phyloP scores from a whole-genome alignment of 352 stramenopile genomes.

The Phytophthora melonis region DNA sequence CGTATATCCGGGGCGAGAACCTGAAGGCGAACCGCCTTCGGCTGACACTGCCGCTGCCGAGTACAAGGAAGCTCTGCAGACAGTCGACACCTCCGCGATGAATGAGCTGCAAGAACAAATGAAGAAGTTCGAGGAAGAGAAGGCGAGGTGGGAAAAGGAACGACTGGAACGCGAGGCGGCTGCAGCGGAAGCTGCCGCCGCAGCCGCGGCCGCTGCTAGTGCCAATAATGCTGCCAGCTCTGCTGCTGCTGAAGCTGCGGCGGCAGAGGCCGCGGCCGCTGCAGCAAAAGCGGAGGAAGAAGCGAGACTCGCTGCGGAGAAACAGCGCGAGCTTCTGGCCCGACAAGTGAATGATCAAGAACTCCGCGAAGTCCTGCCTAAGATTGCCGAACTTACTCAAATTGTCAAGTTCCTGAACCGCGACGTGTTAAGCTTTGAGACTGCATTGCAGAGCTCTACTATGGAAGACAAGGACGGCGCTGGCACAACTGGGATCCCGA shows the following conservation, averaged over 20 bases:
- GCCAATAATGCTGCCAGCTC: conserved; percentile 24
- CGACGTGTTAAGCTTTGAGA: conserved; percentile 93
- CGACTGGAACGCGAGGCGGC: conserved; percentile 60
- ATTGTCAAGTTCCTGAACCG: conserved; percentile 93
- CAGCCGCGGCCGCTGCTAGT: conserved; percentile 44
- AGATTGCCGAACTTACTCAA: conserved; percentile 93
- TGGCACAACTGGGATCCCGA: conserved; percentile 62
- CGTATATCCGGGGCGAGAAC: conserved; percentile 62
- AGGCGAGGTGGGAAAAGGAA: conserved; percentile 90
- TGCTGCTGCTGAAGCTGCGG: conserved; percentile 33
- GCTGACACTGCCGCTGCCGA: conserved; percentile 89
- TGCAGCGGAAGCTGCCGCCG: conserved; percentile 26
- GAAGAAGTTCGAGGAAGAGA: conserved; percentile 90
- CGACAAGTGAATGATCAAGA: conserved; percentile 92
- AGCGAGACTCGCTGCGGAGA: conserved; percentile 44
- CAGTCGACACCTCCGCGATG: conserved; percentile 72
- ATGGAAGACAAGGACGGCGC: conserved; percentile 50
- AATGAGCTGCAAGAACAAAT: conserved; percentile 92
- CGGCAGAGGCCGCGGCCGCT: conserved; percentile 48
- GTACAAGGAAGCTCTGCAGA: conserved; percentile 89
- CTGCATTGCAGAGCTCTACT: conserved; percentile 83
- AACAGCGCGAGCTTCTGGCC: conserved; percentile 73
- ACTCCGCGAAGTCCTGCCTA: conserved; percentile 92
- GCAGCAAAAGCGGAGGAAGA: conserved; percentile 49
- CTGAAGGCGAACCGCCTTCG: conserved; percentile 63